Conservation (phyloP, 352 stramenopile species). For the Globisporangium polare region DNA sequence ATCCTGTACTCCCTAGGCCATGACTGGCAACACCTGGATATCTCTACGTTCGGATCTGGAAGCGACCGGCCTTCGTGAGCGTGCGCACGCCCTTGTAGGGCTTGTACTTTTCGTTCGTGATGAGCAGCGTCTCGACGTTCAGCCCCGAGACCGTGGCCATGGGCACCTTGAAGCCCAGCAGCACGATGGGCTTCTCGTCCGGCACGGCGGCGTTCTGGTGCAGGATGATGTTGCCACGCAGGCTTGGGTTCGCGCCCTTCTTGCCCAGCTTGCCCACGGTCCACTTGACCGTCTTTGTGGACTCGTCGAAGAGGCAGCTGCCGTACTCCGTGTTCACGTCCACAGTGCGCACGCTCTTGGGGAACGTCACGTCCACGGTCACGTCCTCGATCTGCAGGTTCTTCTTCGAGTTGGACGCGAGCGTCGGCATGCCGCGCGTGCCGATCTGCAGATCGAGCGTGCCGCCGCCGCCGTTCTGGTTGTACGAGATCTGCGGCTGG, state of each 20-base stretch:
- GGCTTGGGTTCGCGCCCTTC: constrained; percentile 78
- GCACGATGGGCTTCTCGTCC: constrained; percentile 93
- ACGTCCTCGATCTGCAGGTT: constrained; percentile 88
- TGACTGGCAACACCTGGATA: not conserved
- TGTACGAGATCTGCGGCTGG: constrained; percentile 84
- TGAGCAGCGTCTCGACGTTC: constrained; percentile 92
- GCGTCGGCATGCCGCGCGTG: constrained; percentile 67
- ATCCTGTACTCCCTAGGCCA: not conserved
- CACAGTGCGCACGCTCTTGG: constrained; percentile 93
- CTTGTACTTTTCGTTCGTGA: constrained; percentile 97
- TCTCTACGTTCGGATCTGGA: constrained; percentile 91
- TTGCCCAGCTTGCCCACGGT: constrained; percentile 93
- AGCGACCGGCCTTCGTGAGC: constrained; percentile 94
- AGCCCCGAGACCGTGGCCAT: constrained; percentile 95
- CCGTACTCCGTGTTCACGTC: constrained; percentile 92
- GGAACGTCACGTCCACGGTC: constrained; percentile 94
- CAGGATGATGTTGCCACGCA: constrained; percentile 92
- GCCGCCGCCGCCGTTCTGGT: constrained; percentile 56
- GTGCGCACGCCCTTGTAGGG: constrained; percentile 98
- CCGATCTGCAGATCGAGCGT: constrained; percentile 74
- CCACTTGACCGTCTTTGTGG: constrained; percentile 93
- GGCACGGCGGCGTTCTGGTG: constrained; percentile 76
- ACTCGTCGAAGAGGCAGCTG: constrained; percentile 94
- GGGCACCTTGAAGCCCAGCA: constrained; percentile 95
- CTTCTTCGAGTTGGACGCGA: constrained; percentile 81